These are phyloP conservation scores for Centrapalus pauciflorus DNA, from an alignment of 129 eudicot genomes.

Conservation along the genomic window DNA sequence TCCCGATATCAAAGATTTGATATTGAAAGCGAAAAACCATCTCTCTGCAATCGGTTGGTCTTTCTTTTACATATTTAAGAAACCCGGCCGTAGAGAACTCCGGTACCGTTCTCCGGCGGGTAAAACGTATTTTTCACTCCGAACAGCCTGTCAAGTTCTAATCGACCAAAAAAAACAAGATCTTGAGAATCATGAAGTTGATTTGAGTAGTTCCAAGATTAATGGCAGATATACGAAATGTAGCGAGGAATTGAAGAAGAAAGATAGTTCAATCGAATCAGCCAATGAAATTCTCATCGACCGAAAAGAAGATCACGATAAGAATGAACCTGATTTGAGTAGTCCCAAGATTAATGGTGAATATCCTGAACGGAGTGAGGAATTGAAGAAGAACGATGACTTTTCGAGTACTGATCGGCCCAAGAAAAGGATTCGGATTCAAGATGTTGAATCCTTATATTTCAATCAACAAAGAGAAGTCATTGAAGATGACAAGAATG, in stretches of 20 bases:
- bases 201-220: not conserved
- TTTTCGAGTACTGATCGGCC: not conserved
- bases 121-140: slow-evolving; percentile 9
- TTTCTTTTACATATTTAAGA: slow-evolving; percentile 8
- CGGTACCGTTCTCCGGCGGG: slow-evolving; percentile 27
- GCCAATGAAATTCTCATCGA: too few relatives aligned
- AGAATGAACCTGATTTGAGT: not conserved
- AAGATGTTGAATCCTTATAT: not conserved
- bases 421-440: not conserved
- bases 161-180: not conserved
- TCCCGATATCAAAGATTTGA: slow-evolving; percentile 3
- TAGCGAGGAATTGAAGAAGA: not conserved
- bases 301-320: not conserved
- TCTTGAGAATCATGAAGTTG: not conserved
- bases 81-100: slow-evolving; percentile 8
- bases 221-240: too few relatives aligned
- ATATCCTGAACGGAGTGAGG: not conserved
- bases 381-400: not conserved
- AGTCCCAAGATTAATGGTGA: not conserved
- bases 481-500: not conserved
- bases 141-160: slow-evolving; percentile 16
- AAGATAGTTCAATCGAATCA: too few relatives aligned
- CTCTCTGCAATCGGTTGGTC: slow-evolving; percentile 54
- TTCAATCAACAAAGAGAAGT: not conserved
- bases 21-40: slow-evolving; percentile 38